Evolutionary conservation across 2,329 filamentous ascomycete genomes (phyloP).

Genomic region (Tolypocladium guangdongense): DNA sequence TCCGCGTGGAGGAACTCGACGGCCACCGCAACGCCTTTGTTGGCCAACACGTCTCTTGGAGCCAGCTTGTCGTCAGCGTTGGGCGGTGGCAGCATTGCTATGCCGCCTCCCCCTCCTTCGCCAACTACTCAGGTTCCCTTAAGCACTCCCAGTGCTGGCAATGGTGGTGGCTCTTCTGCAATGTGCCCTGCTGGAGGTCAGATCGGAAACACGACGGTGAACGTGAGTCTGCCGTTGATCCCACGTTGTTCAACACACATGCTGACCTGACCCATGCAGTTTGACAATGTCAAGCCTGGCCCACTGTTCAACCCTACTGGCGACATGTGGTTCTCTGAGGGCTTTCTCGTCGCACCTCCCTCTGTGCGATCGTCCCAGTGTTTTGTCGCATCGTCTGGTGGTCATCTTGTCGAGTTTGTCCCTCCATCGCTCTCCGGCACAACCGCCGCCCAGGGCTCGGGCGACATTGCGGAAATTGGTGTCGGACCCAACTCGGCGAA

Average conservation of each 20-base stretch:
- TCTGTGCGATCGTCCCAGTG: slow-evolving; percentile 19
- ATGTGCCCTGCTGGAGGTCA: slow-evolving; percentile 18
- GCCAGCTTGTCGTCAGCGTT: slow-evolving; percentile 14
- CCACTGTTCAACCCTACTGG: slow-evolving; percentile 28
- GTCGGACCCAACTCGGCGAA: slow-evolving; percentile 25
- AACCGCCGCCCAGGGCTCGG: slow-evolving; percentile 10
- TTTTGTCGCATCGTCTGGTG: slow-evolving; percentile 26
- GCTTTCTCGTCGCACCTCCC: slow-evolving; percentile 26
- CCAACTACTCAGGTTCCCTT: neutral
- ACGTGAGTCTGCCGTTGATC: slow-evolving; percentile 18
- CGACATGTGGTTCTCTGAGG: slow-evolving; percentile 30
- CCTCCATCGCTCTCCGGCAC: slow-evolving; percentile 22
- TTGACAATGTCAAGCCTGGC: slow-evolving; percentile 23
- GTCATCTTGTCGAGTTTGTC: slow-evolving; percentile 28
- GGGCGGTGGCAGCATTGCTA: neutral
- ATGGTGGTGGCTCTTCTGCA: slow-evolving; percentile 7
- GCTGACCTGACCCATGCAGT: slow-evolving; percentile 17
- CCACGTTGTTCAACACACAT: neutral
- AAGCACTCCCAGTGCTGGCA: slow-evolving; percentile 1
- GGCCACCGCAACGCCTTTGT: slow-evolving; percentile 6
- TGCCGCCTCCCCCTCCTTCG: slow-evolving; percentile 8
- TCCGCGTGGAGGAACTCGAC: slow-evolving; percentile 21
- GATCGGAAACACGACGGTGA: slow-evolving; percentile 25
- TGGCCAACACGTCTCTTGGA: slow-evolving; percentile 10
- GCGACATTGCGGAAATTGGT: slow-evolving; percentile 27